phyloP scores from a whole-genome alignment of 1,139 yeast species.

The Pneumocystis wakefieldiae region DNA sequence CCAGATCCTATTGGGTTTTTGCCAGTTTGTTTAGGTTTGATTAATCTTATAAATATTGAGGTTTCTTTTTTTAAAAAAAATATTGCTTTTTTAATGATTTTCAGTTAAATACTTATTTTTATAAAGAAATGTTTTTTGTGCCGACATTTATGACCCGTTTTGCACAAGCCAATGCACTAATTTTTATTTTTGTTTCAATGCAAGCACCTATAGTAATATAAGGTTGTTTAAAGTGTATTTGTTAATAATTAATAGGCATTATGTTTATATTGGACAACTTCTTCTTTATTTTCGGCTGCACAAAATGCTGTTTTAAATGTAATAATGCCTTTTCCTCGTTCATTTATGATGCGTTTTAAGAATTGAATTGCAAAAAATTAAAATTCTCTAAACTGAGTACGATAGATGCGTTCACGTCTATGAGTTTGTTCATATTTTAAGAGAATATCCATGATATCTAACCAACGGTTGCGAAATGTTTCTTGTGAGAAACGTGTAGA shows the following conservation, averaged over 20 bases:
- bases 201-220: neutral
- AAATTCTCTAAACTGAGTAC: neutral
- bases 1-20: neutral
- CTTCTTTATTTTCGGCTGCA: neutral
- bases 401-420: neutral
- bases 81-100: neutral
- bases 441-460: conserved; percentile 1
- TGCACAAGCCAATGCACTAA: neutral
- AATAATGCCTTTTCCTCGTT: neutral
- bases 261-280: neutral
- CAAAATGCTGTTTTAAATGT: neutral
- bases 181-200: neutral
- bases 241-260: neutral
- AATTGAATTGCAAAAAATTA: neutral
- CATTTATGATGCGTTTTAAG: neutral
- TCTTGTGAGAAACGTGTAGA: neutral
- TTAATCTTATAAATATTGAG: neutral
- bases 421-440: neutral
- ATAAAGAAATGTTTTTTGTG: neutral
- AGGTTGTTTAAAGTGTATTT: neutral
- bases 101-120: neutral
- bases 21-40: neutral
- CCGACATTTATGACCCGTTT: neutral
- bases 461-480: neutral
- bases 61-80: neutral